Evolutionary conservation across 1,139 yeast genomes (phyloP).

Genomic region (Casaregolazyma lundiana): DNA sequence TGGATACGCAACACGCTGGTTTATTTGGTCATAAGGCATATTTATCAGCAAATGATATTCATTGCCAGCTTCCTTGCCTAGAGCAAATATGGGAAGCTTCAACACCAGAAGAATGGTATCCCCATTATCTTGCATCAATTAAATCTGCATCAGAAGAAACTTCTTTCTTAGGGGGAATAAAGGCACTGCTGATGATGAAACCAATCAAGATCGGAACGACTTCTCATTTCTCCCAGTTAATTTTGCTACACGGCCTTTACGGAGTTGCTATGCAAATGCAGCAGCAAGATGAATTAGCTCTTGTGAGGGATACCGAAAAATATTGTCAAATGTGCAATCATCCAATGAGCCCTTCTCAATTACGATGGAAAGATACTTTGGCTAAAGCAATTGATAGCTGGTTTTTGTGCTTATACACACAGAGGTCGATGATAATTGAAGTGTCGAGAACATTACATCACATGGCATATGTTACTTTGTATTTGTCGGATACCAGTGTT

Average conservation of each 20-base stretch:
- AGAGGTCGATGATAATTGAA: constrained; percentile 16
- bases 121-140: constrained; percentile 4
- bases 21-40: constrained; percentile 31
- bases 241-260: constrained; percentile 26
- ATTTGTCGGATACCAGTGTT: constrained; percentile 21
- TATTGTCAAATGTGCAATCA: not conserved
- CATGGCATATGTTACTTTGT: constrained; percentile 24
- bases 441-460: constrained; percentile 23
- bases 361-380: constrained; percentile 18
- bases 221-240: constrained; percentile 23
- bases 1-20: constrained; percentile 35
- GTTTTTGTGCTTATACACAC: constrained; percentile 19
- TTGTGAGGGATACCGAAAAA: constrained; percentile 12
- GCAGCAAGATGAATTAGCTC: constrained; percentile 17
- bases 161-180: constrained; percentile 22
- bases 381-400: constrained; percentile 25
- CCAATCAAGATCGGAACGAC: constrained; percentile 19
- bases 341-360: not conserved
- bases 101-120: constrained; percentile 17
- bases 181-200: constrained; percentile 21
- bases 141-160: constrained; percentile 10
- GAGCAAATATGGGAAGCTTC: constrained; percentile 20
- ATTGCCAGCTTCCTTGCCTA: constrained; percentile 19
- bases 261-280: constrained; percentile 21
- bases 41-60: constrained; percentile 21